A percentile compares a stretch with the other conserved stretches of the same genome.
These are phyloP conservation scores for Fusarium beomiforme DNA, from an alignment of 2,329 filamentous ascomycete genomes.

Conservation along the genomic window DNA sequence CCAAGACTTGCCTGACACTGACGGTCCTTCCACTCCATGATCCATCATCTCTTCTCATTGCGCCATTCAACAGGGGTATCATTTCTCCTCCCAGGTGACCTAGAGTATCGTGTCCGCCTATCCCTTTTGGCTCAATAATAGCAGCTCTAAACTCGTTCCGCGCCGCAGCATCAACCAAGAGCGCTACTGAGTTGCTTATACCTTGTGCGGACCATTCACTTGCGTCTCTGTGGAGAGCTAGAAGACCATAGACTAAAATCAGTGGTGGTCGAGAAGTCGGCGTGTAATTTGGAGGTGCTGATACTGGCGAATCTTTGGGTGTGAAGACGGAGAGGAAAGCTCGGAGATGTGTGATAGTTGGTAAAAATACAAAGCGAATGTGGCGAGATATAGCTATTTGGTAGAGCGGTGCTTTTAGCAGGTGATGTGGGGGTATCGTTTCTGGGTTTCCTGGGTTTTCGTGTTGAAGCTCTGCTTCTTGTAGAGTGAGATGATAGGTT, in stretches of 20 bases:
- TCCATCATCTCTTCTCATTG: constrained; percentile 60
- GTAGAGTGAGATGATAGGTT: constrained; percentile 31
- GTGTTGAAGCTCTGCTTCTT: neutral
- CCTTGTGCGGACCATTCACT: constrained; percentile 82
- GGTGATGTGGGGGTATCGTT: constrained; percentile 17
- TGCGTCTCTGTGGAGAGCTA: constrained; percentile 72
- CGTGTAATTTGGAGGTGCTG: constrained; percentile 48
- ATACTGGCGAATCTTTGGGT: constrained; percentile 48
- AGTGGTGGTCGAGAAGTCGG: constrained; percentile 47
- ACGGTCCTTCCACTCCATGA: constrained; percentile 69
- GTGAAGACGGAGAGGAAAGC: constrained; percentile 74
- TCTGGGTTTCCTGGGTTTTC: neutral
- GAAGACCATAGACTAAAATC: constrained; percentile 72
- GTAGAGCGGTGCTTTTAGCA: constrained; percentile 73
- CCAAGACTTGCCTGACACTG: constrained; percentile 64
- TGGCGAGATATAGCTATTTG: constrained; percentile 75
- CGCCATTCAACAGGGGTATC: constrained; percentile 71
- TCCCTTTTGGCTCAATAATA: constrained; percentile 57
- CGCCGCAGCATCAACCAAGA: constrained; percentile 68
- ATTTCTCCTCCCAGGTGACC: constrained; percentile 58
- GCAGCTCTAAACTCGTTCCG: constrained; percentile 56
- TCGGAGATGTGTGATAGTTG: constrained; percentile 79
- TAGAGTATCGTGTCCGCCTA: constrained; percentile 44
- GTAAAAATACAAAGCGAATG: constrained; percentile 76
- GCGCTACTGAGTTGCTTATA: constrained; percentile 69